phyloP scores from a whole-genome alignment of 305 asterid genomes.

The Coffea humblotiana region DNA sequence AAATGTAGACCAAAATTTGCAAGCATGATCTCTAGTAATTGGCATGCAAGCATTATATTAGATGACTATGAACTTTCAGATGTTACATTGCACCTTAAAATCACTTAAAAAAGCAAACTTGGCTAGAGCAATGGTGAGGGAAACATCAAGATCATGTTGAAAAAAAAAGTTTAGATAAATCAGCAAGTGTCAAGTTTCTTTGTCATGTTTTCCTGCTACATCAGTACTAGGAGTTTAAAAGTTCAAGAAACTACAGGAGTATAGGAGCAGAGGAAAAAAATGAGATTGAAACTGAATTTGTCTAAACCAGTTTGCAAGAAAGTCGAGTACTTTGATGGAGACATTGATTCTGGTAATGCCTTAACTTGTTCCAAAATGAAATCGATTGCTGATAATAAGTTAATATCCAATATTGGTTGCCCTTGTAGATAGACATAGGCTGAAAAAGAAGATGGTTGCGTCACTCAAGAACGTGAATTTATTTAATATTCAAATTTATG shows the following conservation, averaged over 20 bases:
- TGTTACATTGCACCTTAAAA: neutral
- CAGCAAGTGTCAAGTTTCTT: neutral
- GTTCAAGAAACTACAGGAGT: neutral
- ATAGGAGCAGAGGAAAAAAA: neutral
- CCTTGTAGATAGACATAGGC: neutral
- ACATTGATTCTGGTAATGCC: neutral
- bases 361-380: neutral
- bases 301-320: neutral
- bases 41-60: neutral
- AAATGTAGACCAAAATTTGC: neutral
- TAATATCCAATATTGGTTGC: neutral
- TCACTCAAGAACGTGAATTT: neutral
- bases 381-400: neutral
- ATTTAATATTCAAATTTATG: neutral
- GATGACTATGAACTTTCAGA: neutral
- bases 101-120: neutral
- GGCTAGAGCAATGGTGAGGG: neutral
- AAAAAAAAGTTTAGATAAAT: neutral
- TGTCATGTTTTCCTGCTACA: neutral
- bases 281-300: neutral
- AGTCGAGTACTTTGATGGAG: neutral
- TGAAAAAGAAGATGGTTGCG: neutral
- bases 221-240: neutral
- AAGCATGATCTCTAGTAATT: no score
- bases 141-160: neutral